Conservation (phyloP, 23 red algal species). For the Cyanidioschyzon merolae region DNA sequence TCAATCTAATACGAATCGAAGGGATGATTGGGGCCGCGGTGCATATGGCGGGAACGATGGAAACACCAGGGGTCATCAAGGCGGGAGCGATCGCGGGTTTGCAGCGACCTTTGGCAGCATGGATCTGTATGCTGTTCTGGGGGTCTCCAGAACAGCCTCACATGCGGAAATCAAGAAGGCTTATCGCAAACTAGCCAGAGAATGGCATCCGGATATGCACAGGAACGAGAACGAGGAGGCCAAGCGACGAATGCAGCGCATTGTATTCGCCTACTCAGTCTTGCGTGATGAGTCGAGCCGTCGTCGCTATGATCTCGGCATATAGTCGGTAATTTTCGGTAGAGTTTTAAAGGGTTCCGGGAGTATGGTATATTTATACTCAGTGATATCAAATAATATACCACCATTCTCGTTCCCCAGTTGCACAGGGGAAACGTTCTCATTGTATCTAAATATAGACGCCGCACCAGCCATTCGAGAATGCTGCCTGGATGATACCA, state of each 20-base stretch:
- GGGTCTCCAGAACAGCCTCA: conserved; percentile 52
- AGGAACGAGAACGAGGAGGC: conserved; percentile 38
- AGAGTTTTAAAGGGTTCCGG: too few species aligned
- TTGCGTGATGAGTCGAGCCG: conserved; percentile 43
- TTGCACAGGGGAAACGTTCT: too few species aligned
- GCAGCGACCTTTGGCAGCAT: background rate
- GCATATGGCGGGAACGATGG: background rate
- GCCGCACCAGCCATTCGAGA: too few species aligned
- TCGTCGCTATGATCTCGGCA: conserved; percentile 37
- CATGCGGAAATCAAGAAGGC: conserved; percentile 68
- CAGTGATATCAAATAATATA: too few species aligned
- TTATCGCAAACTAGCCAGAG: conserved; percentile 61
- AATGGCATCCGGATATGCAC: conserved; percentile 87
- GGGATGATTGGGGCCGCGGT: background rate
- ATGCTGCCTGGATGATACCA: too few species aligned
- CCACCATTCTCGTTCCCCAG: too few species aligned
- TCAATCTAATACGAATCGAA: background rate
- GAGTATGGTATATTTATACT: too few species aligned
- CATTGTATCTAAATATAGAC: too few species aligned
- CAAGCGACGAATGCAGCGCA: conserved; percentile 45
- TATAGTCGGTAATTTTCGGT: too few species aligned
- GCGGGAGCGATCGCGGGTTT: conserved; percentile 3
- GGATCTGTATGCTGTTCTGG: conserved; percentile 68
- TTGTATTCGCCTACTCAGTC: conserved; percentile 63
- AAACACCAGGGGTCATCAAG: background rate